Evolutionary conservation across 805 yeast genomes (phyloP), one percentile per base, ranked within the genome.

Genomic region (Candida suzukii): DNA sequence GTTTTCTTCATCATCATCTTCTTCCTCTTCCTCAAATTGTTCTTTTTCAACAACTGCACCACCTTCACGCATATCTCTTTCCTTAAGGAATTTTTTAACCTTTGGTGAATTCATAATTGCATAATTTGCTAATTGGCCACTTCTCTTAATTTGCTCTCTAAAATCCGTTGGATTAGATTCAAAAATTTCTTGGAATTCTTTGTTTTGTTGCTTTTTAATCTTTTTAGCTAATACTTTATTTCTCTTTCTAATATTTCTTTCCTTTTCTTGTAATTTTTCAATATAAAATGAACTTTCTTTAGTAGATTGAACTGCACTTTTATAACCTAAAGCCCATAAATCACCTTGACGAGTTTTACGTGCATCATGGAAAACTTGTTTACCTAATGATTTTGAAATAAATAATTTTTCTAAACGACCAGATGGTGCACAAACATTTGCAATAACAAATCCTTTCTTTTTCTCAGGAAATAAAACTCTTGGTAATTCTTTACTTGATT

Each of bases 341-440:
- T 93, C 99, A 19, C 96, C 96, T 55, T 76, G 74, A n/a, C 61
- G 61, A 0, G 87, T 76, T 58, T 93, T 91, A 41, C 97, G 71
- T 0, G 96, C 96, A 65, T 93, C 98, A 54, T 86, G 95, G 51
- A 87, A 93, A 2, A 69, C 77, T 46, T 77, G 83, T 46, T 78
- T 77, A 6, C 87, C 84, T 41, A 75, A 70, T 17, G 95, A 79
- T 57, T 81, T 84, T 0, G 97, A 83, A 2, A 93, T 74, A 14
- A 80, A 80, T 96, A 97, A 88, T 44, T 80, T 78, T 61, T 91
- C 97, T 34, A 91, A 61, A 37, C 74, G 72, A 1, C 96, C 96
- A 13, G 81, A 71, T 0, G 90, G 75, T 0, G 87, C 78, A 67
- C 96, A 88, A 2, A 88, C 73, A 48, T 80, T 84, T 58, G 90